These are phyloP conservation scores for Dictyostelium discoideum DNA, from an alignment of 78 protist genomes.

Conservation along the genomic window dicty_2.7 NC_007089.4:5206001-5206500, in stretches of 20 bases:
- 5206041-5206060: slow-evolving; percentile 45
- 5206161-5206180: slow-evolving; percentile 64
- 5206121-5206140: slow-evolving; percentile 51
- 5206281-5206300: too few species aligned
- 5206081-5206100: slow-evolving; percentile 50
- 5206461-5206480: not conserved
- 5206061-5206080: slow-evolving; percentile 50
- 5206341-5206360: not conserved
- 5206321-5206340: not conserved
- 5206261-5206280: slow-evolving; percentile 35
- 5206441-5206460: not conserved
- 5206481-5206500: slow-evolving; percentile 34
- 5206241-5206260: slow-evolving; percentile 46
- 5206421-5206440: not conserved
- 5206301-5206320: not conserved
- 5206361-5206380: not conserved
- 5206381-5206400: not conserved
- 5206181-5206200: slow-evolving; percentile 65
- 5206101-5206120: slow-evolving; percentile 51
- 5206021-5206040: slow-evolving; percentile 63
- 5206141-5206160: slow-evolving; percentile 64
- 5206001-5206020: slow-evolving; percentile 47
- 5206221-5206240: not conserved
- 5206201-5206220: slow-evolving; percentile 44
- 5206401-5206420: not conserved